A percentile compares a stretch with the other conserved stretches of the same genome.
Conservation (phyloP, 2,329 filamentous ascomycete species). For the Cladosporium colombiae region DNA sequence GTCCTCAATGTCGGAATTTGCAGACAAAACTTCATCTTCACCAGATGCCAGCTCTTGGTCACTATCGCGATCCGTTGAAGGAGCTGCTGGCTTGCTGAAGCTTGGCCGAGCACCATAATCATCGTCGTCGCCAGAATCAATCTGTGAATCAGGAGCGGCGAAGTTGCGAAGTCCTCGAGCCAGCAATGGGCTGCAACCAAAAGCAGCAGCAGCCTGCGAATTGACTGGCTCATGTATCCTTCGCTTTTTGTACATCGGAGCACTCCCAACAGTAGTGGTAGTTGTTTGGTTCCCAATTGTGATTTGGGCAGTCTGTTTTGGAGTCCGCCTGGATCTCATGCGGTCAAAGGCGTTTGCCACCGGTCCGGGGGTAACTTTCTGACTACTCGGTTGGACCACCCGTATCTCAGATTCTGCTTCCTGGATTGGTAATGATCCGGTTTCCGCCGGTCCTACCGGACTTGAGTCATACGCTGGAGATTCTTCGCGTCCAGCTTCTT, state of each 20-base stretch:
- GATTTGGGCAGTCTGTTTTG: constrained; percentile 69
- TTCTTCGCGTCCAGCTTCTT: not conserved
- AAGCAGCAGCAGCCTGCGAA: constrained; percentile 47
- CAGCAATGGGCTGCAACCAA: constrained; percentile 40
- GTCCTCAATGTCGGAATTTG: not conserved
- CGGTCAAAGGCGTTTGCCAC: constrained; percentile 64
- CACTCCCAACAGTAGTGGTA: constrained; percentile 61
- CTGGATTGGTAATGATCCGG: too few relatives aligned
- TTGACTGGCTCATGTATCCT: constrained; percentile 45
- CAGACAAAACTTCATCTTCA: not conserved
- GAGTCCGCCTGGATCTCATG: constrained; percentile 64
- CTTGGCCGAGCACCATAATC: constrained; percentile 34
- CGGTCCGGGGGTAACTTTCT: constrained; percentile 45
- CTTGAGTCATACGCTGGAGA: not conserved
- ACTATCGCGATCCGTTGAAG: constrained; percentile 6
- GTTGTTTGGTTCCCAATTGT: constrained; percentile 71
- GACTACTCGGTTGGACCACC: constrained; percentile 32
- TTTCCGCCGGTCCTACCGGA: not conserved
- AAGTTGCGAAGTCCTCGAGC: constrained; percentile 53
- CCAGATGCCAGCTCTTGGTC: constrained; percentile 17
- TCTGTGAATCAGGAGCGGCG: constrained; percentile 55
- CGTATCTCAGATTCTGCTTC: constrained; percentile 32
- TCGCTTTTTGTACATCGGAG: constrained; percentile 49
- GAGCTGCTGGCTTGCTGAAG: constrained; percentile 23
- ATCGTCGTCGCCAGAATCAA: constrained; percentile 28